A percentile compares a stretch with the other conserved stretches of the same genome.
Conservation (phyloP, 1,139 yeast genomes). For the Protomyces inouyei region DNA sequence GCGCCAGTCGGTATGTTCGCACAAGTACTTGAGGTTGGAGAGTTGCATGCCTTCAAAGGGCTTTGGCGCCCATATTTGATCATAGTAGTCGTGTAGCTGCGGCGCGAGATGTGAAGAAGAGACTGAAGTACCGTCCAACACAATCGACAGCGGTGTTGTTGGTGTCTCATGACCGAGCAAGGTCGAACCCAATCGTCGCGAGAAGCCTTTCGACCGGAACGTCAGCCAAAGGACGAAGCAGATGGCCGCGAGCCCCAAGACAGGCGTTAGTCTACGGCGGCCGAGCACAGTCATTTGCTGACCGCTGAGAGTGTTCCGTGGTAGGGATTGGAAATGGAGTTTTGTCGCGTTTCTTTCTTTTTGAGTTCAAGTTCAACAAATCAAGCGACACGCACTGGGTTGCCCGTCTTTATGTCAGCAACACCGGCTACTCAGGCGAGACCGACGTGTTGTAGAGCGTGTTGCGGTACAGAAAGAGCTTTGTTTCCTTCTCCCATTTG, state of each 20-base stretch:
- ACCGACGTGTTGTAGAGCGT: neutral
- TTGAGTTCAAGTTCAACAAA: too few species aligned
- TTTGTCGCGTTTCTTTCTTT: too few species aligned
- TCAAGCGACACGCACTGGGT: too few species aligned
- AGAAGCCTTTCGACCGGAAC: neutral
- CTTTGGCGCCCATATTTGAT: constrained; percentile 1
- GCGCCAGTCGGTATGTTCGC: neutral
- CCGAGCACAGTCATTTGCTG: neutral
- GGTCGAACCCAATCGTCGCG: neutral
- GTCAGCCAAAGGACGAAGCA: neutral
- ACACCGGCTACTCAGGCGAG: too few species aligned
- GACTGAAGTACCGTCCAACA: neutral
- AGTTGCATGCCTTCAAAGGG: neutral
- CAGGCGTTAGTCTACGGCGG: neutral
- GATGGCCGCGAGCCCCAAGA: neutral
- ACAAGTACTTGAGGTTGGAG: neutral
- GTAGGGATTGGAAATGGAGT: too few species aligned
- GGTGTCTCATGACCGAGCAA: neutral
- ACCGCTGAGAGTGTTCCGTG: neutral
- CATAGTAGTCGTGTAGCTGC: neutral
- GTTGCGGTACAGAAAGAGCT: neutral
- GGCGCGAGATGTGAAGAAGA: neutral
- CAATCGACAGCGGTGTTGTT: neutral
- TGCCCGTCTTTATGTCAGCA: too few species aligned
- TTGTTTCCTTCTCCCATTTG: neutral